These are phyloP conservation scores for Mycena amicta DNA, from an alignment of 768 basidiomycete species.

Conservation along the genomic window DNA sequence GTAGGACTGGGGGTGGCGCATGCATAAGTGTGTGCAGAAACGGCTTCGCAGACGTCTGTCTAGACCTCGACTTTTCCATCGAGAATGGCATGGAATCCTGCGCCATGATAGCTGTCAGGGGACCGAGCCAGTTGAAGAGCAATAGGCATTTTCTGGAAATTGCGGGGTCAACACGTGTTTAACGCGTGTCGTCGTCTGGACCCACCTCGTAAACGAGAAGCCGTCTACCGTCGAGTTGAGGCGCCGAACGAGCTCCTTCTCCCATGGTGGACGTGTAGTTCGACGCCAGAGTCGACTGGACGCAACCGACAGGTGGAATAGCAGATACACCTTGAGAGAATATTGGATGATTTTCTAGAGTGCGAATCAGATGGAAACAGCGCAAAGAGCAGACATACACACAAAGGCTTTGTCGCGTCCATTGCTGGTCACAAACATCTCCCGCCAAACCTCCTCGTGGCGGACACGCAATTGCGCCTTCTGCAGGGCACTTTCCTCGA, in stretches of 20 bases:
- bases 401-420: conserved; percentile 88
- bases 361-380: conserved; percentile 2
- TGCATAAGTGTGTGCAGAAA: conserved; percentile 77
- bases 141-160: conserved; percentile 71
- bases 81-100: conserved; percentile 71
- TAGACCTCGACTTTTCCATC: conserved; percentile 26
- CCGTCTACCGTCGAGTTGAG: conserved; percentile 65
- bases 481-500: conserved; percentile 52
- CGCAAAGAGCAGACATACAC: conserved; percentile 34
- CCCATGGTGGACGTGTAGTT: conserved; percentile 51
- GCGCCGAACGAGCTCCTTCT: conserved; percentile 57
- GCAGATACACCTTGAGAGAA: conserved; percentile 70
- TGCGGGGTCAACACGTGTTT: conserved; percentile 8
- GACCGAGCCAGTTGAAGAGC: conserved; percentile 83
- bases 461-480: conserved; percentile 50
- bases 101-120: conserved; percentile 68
- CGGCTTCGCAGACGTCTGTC: conserved; percentile 49
- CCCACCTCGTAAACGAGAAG: conserved; percentile 74
- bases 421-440: conserved; percentile 74
- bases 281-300: conserved; percentile 50
- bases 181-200: conserved; percentile 10
- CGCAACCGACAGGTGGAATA: conserved; percentile 63
- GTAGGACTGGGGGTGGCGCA: conserved; percentile 79
- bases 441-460: conserved; percentile 76
- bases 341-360: conserved; percentile 86